Evolutionary conservation across 2,329 filamentous ascomycete species (phyloP).

Genomic region (Orbilia quercus): DNA sequence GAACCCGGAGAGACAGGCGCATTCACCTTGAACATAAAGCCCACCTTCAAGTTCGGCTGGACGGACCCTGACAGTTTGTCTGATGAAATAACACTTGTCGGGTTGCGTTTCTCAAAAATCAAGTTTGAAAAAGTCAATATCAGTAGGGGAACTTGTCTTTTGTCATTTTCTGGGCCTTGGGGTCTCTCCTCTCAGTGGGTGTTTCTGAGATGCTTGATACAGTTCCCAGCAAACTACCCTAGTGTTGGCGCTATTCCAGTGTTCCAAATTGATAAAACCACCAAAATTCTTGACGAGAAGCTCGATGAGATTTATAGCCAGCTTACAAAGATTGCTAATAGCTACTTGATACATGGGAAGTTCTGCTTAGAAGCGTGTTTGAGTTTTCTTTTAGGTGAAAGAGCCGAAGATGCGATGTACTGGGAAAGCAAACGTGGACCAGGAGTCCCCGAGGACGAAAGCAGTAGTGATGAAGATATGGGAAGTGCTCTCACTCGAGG

Average conservation of each 20-base stretch:
- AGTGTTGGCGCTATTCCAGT: conserved; percentile 65
- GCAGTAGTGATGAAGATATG: conserved; percentile 85
- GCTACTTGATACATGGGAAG: conserved; percentile 67
- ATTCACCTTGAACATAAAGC: conserved; percentile 37
- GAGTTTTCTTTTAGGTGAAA: conserved; percentile 72
- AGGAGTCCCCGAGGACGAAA: conserved; percentile 72
- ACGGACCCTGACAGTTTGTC: conserved; percentile 67
- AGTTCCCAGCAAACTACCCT: conserved; percentile 71
- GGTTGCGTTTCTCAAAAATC: conserved; percentile 72
- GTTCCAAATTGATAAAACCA: conserved; percentile 70
- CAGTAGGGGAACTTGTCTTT: conserved; percentile 67
- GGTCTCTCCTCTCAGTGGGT: conserved; percentile 67
- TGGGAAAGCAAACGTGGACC: conserved; percentile 64
- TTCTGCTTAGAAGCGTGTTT: conserved; percentile 73
- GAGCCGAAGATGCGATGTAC: conserved; percentile 67
- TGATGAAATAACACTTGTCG: conserved; percentile 72
- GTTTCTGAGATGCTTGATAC: conserved; percentile 70
- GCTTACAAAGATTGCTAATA: conserved; percentile 69
- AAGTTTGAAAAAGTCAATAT: conserved; percentile 71
- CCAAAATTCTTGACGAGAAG: conserved; percentile 68
- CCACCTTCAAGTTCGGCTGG: conserved; percentile 59
- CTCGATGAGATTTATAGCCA: conserved; percentile 67
- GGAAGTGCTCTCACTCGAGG: conserved; percentile 60
- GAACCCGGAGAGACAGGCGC: conserved; percentile 16
- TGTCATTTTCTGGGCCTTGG: conserved; percentile 73